Evolutionary conservation across 2,329 filamentous ascomycete species (phyloP), one percentile per base, ranked within the genome.

Genomic region (Periconia sp.): DNA sequence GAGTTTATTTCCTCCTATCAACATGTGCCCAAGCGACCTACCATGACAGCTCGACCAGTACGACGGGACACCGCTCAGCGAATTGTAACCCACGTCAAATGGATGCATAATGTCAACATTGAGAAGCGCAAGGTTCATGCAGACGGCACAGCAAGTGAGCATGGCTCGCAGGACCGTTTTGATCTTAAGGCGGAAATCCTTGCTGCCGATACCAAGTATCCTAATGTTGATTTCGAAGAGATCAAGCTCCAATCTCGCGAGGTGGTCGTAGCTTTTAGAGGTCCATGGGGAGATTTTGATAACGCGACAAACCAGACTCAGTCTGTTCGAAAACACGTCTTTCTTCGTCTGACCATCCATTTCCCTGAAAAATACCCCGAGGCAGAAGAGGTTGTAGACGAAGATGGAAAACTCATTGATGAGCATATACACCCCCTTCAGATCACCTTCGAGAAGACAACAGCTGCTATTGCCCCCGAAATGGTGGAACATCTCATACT

Each of bases 21-120:
- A 18, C 33, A 26, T 13, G 18, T 38, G 37, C 36, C 34, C 21
- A 45, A 44, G 18, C 52, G 60, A 35, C 71, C 73, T 10, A 76
- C 75, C 24, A 74, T 77, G 60, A 77, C 76, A 30, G 73, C 75
- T 16, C 75, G 73, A 15, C 76, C 77, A 59, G 75, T 78, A 48
- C 74, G 75, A 17, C 73, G 73, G 28, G 73, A 73, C 15, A 69
- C 68, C 26, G 55, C 73, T 40, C 73, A 73, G 36, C 75, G 74
- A 28, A 77, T 80, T 40, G 76, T 77, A 16, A 82, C 82, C 43
- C 79, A 81, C 12, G 84, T 86, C 41, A 74, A 77, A 2, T 86
- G 82, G 82, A 84, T 85, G 79, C 79, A 80, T 43, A 83, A 82
- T 36, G 81, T 86, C 28, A 84, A 83, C 50, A 82, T 85, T 40